These are phyloP conservation scores for Pseudopithomyces chartarum DNA, from an alignment of 2,329 filamentous ascomycete species.

Conservation along the genomic window DNA sequence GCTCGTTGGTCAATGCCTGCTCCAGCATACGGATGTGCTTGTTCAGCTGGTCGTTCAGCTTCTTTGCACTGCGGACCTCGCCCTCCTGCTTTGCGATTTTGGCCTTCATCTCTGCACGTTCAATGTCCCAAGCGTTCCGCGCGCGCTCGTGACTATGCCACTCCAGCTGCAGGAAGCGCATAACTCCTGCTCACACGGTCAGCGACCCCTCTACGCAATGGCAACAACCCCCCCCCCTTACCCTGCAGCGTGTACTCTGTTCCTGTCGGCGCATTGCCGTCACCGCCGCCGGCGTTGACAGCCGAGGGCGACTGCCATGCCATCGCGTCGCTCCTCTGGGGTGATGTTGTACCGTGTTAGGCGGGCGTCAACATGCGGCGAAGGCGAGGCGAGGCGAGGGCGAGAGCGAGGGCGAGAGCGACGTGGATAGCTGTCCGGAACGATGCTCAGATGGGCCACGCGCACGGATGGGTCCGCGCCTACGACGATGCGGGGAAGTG, in stretches of 20 bases:
- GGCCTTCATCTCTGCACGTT: slow-evolving; percentile 98
- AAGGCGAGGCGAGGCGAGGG: slow-evolving; percentile 21
- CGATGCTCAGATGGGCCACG: slow-evolving; percentile 30
- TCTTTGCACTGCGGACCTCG: slow-evolving; percentile 82
- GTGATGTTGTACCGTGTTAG: slow-evolving; percentile 15
- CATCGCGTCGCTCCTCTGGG: slow-evolving; percentile 54
- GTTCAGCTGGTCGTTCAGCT: slow-evolving; percentile 84
- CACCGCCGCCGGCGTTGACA: slow-evolving; percentile 61
- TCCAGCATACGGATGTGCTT: slow-evolving; percentile 91
- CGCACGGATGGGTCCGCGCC: slow-evolving; percentile 11
- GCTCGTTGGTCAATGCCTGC: slow-evolving; percentile 82
- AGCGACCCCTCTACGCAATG: slow-evolving; percentile 13
- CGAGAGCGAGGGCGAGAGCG: slow-evolving; percentile 19
- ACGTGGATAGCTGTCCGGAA: slow-evolving; percentile 29
- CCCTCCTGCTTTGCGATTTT: slow-evolving; percentile 94
- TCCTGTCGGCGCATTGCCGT: slow-evolving; percentile 59
- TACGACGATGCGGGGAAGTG: slow-evolving; percentile 7
- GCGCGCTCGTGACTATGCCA: slow-evolving; percentile 99
- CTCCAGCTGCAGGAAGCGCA: slow-evolving; percentile 98
- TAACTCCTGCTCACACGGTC: slow-evolving; percentile 69
- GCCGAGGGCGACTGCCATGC: slow-evolving; percentile 73
- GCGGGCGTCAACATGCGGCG: slow-evolving; percentile 29
- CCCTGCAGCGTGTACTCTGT: slow-evolving; percentile 77
- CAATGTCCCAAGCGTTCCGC: slow-evolving; percentile 98
- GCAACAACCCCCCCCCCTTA: slow-evolving; percentile 43